Evolutionary conservation across 2,329 filamentous ascomycete genomes (phyloP).

Genomic region (Fusarium graminum): DNA sequence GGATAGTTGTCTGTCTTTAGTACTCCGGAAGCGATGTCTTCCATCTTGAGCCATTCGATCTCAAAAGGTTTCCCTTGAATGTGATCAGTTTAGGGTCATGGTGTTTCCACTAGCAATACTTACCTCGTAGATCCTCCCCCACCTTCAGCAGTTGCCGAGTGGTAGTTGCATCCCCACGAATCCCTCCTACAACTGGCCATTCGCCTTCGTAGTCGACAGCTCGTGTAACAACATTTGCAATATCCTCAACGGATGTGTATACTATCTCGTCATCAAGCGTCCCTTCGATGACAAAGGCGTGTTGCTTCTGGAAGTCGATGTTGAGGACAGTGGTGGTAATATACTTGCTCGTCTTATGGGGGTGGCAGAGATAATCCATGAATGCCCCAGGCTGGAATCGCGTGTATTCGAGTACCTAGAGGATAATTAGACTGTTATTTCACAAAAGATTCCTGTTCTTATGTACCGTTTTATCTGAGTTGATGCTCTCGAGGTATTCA

Average conservation of each 20-base stretch:
- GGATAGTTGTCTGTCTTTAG: conserved; percentile 4
- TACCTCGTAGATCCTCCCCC: conserved; percentile 5
- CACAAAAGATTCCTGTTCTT: fast-evolving
- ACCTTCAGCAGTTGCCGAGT: background rate
- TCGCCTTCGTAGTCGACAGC: background rate
- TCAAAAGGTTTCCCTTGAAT: background rate
- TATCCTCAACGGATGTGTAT: background rate
- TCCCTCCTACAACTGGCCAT: conserved; percentile 1
- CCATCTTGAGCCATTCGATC: conserved; percentile 15
- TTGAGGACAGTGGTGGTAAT: background rate
- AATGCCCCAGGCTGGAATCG: conserved; percentile 9
- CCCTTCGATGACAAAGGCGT: background rate
- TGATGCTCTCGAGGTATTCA: background rate
- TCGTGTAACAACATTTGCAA: background rate
- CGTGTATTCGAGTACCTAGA: conserved; percentile 10
- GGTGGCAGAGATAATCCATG: conserved; percentile 23
- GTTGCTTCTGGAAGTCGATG: background rate
- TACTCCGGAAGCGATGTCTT: background rate
- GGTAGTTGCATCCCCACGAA: background rate
- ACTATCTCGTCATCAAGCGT: conserved; percentile 8
- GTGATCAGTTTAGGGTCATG: fast-evolving
- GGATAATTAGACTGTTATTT: fast-evolving
- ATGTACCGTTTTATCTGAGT: background rate
- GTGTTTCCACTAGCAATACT: fast-evolving
- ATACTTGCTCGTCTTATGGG: conserved; percentile 8